phyloP scores from a whole-genome alignment of 192 early-diverging fungal species.

The Entophlyctis luteolus region DNA sequence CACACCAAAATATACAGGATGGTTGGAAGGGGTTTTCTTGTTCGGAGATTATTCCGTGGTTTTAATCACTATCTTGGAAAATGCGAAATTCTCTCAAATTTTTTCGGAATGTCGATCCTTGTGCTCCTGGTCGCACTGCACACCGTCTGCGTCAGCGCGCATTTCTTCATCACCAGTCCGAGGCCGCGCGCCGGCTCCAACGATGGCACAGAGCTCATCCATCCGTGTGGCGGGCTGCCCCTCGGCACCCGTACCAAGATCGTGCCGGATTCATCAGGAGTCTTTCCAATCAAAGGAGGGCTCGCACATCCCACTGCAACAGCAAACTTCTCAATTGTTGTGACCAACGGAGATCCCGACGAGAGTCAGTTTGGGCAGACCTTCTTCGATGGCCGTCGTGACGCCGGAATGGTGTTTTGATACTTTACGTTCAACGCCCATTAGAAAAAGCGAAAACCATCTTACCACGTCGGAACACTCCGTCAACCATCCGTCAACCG shows the following conservation, averaged over 20 bases:
- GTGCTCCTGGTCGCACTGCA: not conserved
- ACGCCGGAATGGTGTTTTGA: too few species aligned
- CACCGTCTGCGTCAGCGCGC: not conserved
- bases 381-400: too few species aligned
- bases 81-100: too few species aligned
- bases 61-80: too few species aligned
- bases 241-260: not conserved
- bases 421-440: not conserved
- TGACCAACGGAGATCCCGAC: conserved; percentile 35
- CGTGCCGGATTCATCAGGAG: too few species aligned
- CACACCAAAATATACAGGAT: too few species aligned
- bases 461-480: conserved; percentile 7
- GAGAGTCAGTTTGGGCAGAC: too few species aligned
- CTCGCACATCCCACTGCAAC: conserved; percentile 34
- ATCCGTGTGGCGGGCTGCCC: not conserved
- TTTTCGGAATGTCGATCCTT: too few species aligned
- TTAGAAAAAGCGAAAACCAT: not conserved
- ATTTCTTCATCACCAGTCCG: not conserved
- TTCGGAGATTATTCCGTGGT: too few species aligned
- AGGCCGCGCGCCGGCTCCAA: not conserved
- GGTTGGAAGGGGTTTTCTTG: too few species aligned
- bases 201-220: not conserved
- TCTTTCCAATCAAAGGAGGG: conserved; percentile 38
- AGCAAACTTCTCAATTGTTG: conserved; percentile 38
- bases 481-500: not conserved